These are phyloP conservation scores for Penicillium verhagenii DNA, from an alignment of 495 filamentous ascomycete genomes.

Conservation along the genomic window DNA sequence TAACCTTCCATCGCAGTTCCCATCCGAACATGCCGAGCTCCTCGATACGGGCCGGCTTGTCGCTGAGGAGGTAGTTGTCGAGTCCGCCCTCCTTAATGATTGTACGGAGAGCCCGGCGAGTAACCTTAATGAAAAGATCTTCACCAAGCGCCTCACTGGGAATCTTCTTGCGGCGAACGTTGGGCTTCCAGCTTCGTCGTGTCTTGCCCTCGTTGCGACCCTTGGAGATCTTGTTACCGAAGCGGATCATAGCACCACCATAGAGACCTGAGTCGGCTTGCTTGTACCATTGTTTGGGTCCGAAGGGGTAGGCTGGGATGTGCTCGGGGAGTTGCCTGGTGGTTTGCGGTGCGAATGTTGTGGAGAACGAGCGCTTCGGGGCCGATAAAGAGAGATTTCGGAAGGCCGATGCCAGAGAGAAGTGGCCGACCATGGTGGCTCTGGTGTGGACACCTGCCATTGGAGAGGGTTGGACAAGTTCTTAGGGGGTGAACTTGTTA, in stretches of 20 bases:
- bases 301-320: slow-evolving; percentile 80
- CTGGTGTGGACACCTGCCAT: slow-evolving; percentile 35
- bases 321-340: slow-evolving; percentile 36
- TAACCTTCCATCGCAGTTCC: slow-evolving; percentile 79
- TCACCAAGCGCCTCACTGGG: slow-evolving; percentile 64
- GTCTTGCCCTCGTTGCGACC: slow-evolving; percentile 75
- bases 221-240: slow-evolving; percentile 86
- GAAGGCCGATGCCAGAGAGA: slow-evolving; percentile 43
- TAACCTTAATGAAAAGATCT: slow-evolving; percentile 71
- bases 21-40: slow-evolving; percentile 87
- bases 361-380: slow-evolving; percentile 45
- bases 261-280: slow-evolving; percentile 87
- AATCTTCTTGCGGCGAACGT: slow-evolving; percentile 75
- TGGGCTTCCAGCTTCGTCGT: slow-evolving; percentile 81
- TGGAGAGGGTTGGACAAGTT: slow-evolving; percentile 9
- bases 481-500: neutral
- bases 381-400: slow-evolving; percentile 41
- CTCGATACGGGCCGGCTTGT: slow-evolving; percentile 68
- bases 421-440: slow-evolving; percentile 34
- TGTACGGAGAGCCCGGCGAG: slow-evolving; percentile 74
- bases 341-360: slow-evolving; percentile 35
- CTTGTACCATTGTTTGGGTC: slow-evolving; percentile 76
- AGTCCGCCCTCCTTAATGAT: slow-evolving; percentile 85
- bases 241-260: slow-evolving; percentile 72
- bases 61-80: slow-evolving; percentile 83